Evolutionary conservation across 768 basidiomycete species (phyloP), one percentile per base, ranked within the genome.

Genomic region (Macrolepiota fuliginosa): DNA sequence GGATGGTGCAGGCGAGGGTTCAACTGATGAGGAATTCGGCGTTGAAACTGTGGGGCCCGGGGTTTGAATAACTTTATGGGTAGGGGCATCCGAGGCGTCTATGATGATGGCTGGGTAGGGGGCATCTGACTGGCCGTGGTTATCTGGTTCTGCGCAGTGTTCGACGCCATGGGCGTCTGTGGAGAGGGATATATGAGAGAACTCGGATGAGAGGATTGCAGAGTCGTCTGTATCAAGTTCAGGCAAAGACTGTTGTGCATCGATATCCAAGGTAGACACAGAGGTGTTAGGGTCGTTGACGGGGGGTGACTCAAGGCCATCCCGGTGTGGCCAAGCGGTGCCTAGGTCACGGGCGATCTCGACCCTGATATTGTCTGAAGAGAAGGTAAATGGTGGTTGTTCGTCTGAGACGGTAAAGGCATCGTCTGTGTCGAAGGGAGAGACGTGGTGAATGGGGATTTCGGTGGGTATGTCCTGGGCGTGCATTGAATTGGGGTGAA

Each of bases 381-480:
- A 83, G 76, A 92, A 89, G 42, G 83, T 78, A 69, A 81, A 77
- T 1, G 70, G 68, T 7, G 75, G 65, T 60, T 82, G 81, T 42
- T 77, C 73, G 61, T 84, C 84, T 9, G 86, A 84, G 10, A 71
- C 76, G 52, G 86, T 85, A 72, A 92, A 92, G 13, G 88, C 89
- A 42, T 83, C 71, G 64, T 79, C 74, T 56, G 81, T 70, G 64
- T 79, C 73, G 55, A 82, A 72, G 1, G 75, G 61, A 42, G 75
- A 66, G 36, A 67, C 67, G 52, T 66, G 70, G 63, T 68, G 69
- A 51, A 68, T 56, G 36, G 65, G 62, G 12, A 66, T 42, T 25
- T 67, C 56, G 40, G 61, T 47, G 25, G 65, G 63, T 19, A 57
- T 49, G 29, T 64, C 51, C 45, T 36, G 58, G 49, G 49, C 11